Evolutionary conservation across 164 flowering plant genomes (phyloP).

Genomic region (Tetrastigma voinierianum): DNA sequence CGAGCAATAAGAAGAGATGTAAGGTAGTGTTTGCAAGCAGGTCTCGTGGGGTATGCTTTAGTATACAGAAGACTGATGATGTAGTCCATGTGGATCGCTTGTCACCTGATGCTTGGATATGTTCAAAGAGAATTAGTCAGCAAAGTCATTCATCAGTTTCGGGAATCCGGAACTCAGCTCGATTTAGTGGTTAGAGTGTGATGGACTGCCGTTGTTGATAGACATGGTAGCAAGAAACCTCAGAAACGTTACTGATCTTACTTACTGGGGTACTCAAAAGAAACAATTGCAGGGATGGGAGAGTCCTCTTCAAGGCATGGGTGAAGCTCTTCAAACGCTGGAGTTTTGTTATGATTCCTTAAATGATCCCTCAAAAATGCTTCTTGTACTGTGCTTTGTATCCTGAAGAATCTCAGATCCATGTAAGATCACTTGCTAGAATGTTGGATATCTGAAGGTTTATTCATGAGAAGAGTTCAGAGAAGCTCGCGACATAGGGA

Average conservation of each 20-base stretch:
- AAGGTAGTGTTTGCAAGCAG: slow-evolving; percentile 24
- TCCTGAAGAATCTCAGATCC: slow-evolving; percentile 20
- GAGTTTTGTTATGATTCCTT: slow-evolving; percentile 17
- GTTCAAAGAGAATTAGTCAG: slow-evolving; percentile 18
- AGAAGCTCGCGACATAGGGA: slow-evolving; percentile 12
- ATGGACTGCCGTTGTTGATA: slow-evolving; percentile 18
- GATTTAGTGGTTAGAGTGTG: slow-evolving; percentile 10
- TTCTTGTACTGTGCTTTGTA: slow-evolving; percentile 23
- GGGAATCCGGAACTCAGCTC: background rate
- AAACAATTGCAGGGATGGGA: background rate
- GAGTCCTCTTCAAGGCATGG: slow-evolving; percentile 3
- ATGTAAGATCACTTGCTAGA: slow-evolving; percentile 11
- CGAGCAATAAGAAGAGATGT: background rate
- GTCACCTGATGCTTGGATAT: slow-evolving; percentile 25
- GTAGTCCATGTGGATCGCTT: slow-evolving; percentile 10
- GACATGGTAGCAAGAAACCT: slow-evolving; percentile 12
- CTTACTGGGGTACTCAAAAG: background rate
- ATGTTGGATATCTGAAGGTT: slow-evolving; percentile 25
- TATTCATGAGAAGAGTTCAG: background rate
- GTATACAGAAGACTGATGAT: slow-evolving; percentile 10
- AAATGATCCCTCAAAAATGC: slow-evolving; percentile 4
- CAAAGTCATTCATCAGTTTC: background rate
- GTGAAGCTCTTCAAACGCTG: slow-evolving; percentile 13
- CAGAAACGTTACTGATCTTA: slow-evolving; percentile 2
- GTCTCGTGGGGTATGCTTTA: background rate